A percentile compares a stretch with the other conserved stretches of the same genome.
Evolutionary conservation across 2,329 filamentous ascomycete genomes (phyloP).

Genomic region (Grosmannia serpens): DNA sequence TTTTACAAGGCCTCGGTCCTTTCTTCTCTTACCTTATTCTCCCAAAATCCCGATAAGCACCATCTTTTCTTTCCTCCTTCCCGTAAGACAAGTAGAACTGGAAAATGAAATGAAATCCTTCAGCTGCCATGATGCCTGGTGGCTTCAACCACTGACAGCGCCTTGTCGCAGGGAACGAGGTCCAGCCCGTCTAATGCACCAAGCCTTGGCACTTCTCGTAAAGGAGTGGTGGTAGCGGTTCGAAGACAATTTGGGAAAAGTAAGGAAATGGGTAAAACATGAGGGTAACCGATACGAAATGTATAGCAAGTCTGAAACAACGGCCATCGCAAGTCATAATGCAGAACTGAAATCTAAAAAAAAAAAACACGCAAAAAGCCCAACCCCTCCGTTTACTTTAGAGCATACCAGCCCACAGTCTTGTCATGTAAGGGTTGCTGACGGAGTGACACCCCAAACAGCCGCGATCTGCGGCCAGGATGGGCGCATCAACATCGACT

Average conservation of each 20-base stretch:
- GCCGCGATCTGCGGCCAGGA: neutral
- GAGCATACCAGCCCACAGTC: neutral
- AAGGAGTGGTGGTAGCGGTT: neutral
- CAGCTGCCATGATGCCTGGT: neutral
- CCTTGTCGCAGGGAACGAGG: neutral
- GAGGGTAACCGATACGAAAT: conserved; percentile 3
- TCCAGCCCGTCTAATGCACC: neutral
- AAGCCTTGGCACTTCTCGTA: neutral
- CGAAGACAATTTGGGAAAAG: neutral
- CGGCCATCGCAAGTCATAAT: conserved; percentile 15
- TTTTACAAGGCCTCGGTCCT: neutral
- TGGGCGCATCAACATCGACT: neutral
- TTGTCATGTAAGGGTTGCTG: neutral
- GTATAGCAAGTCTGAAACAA: conserved; percentile 17
- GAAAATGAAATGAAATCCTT: neutral
- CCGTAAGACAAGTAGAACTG: neutral
- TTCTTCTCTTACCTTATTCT: conserved; percentile 2
- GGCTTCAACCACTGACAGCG: neutral
- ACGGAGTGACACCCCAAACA: neutral
- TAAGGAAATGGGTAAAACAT: neutral
- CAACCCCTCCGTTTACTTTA: neutral
- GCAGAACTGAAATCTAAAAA: conserved; percentile 11
- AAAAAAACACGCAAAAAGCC: neutral
- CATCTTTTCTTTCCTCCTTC: neutral
- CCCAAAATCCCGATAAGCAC: neutral